These are phyloP conservation scores for Microascus cirrosus DNA, from an alignment of 2,329 filamentous ascomycete species.

Conservation along the genomic window DNA sequence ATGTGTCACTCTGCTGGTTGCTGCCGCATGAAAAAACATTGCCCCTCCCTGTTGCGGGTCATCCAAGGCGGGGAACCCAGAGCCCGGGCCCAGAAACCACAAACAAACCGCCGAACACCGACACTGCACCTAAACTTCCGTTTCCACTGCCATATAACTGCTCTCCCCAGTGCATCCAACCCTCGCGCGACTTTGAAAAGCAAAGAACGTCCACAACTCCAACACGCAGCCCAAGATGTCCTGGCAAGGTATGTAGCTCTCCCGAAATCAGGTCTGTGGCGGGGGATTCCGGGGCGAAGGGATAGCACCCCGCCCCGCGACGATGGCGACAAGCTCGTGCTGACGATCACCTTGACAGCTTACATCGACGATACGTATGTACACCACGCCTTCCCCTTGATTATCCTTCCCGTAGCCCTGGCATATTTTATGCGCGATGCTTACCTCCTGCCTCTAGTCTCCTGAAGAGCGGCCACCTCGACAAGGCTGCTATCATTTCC, in stretches of 20 bases:
- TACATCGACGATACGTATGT: conserved; percentile 41
- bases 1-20: neutral
- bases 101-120: neutral
- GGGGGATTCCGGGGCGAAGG: conserved; percentile 15
- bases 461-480: conserved; percentile 65
- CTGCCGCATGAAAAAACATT: conserved; percentile 2
- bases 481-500: conserved; percentile 80
- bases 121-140: neutral
- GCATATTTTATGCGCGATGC: conserved; percentile 7
- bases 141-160: neutral
- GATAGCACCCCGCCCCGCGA: conserved; percentile 9
- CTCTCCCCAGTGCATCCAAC: neutral
- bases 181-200: neutral
- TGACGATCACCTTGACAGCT: conserved; percentile 19
- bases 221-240: conserved; percentile 37
- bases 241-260: conserved; percentile 53
- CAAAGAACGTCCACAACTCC: neutral
- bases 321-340: conserved; percentile 9
- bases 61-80: conserved; percentile 3
- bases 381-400: neutral
- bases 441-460: conserved; percentile 45
- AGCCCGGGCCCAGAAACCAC: neutral
- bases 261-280: conserved; percentile 1
- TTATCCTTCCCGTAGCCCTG: neutral
- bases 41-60: conserved; percentile 5